Conservation (phyloP, 2,329 filamentous ascomycete genomes). For the Fusarium penzigii region DNA sequence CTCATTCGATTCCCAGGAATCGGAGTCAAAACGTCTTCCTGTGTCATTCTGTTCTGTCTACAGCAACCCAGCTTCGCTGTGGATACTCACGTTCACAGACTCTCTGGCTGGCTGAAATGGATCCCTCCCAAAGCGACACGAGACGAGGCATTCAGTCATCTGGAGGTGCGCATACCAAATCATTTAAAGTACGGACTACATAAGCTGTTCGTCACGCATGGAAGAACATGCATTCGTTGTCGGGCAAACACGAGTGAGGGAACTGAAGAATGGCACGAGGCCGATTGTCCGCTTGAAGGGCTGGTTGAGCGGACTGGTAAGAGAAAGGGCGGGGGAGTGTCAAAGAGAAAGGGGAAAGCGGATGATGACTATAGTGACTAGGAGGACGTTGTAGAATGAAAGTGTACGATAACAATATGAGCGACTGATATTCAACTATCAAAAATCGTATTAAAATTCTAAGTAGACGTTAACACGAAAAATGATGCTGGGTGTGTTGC, state of each 20-base stretch:
- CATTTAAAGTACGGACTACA: conserved; percentile 30
- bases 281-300: conserved; percentile 25
- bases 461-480: no score
- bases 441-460: no score
- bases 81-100: conserved; percentile 29
- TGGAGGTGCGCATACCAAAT: conserved; percentile 28
- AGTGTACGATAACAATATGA: neutral
- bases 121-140: conserved; percentile 28
- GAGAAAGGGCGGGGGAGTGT: conserved; percentile 14
- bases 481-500: no score
- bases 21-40: conserved; percentile 31
- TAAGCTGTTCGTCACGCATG: conserved; percentile 30
- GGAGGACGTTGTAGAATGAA: neutral
- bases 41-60: conserved; percentile 30
- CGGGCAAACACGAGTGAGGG: conserved; percentile 30
- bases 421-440: neutral
- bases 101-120: conserved; percentile 30
- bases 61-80: conserved; percentile 32
- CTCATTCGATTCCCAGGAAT: conserved; percentile 30
- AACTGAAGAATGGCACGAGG: conserved; percentile 27
- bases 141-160: conserved; percentile 29
- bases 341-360: conserved; percentile 14
- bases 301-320: conserved; percentile 27
- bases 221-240: conserved; percentile 26
- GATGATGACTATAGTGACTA: conserved; percentile 21